phyloP scores from a whole-genome alignment of 768 basidiomycete genomes.

The Calocybe indica region DNA sequence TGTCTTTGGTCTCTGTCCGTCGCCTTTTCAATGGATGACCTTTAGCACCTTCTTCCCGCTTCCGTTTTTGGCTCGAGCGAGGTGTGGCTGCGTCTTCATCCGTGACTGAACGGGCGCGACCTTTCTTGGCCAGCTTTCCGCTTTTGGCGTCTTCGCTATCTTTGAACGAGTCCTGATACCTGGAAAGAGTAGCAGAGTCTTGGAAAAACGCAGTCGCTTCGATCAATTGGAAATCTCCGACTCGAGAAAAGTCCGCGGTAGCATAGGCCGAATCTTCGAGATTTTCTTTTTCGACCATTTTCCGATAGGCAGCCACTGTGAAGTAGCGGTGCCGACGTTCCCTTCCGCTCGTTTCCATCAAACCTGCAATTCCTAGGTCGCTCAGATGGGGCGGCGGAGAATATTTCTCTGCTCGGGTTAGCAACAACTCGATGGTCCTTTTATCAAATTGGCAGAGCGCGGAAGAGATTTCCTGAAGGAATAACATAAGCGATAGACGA shows the following conservation, averaged over 20 bases:
- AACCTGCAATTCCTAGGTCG: constrained; percentile 61
- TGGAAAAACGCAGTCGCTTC: constrained; percentile 52
- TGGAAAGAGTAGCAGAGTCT: constrained; percentile 30
- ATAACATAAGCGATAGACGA: constrained; percentile 2
- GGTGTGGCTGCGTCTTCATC: constrained; percentile 11
- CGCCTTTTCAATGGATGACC: constrained; percentile 18
- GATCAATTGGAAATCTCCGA: constrained; percentile 48
- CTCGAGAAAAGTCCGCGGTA: constrained; percentile 40
- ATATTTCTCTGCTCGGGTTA: constrained; percentile 59
- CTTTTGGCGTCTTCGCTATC: constrained; percentile 18
- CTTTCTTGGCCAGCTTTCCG: constrained; percentile 45
- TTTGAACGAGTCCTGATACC: constrained; percentile 48
- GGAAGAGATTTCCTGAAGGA: constrained; percentile 51
- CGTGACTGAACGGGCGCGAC: constrained; percentile 36
- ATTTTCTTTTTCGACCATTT: constrained; percentile 57
- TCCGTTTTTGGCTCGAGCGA: constrained; percentile 13
- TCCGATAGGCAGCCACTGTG: constrained; percentile 62
- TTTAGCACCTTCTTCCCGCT: constrained; percentile 12
- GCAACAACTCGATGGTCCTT: constrained; percentile 78
- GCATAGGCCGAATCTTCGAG: constrained; percentile 46
- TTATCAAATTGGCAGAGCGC: constrained; percentile 68
- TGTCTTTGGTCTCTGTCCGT: constrained; percentile 8
- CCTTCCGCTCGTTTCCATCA: constrained; percentile 79
- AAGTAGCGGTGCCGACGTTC: constrained; percentile 86
- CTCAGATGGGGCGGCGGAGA: constrained; percentile 65